Evolutionary conservation across 1,284 basidiomycete genomes (phyloP), one percentile per base, ranked within the genome.

Genomic region (Fomes fomentarius): DNA sequence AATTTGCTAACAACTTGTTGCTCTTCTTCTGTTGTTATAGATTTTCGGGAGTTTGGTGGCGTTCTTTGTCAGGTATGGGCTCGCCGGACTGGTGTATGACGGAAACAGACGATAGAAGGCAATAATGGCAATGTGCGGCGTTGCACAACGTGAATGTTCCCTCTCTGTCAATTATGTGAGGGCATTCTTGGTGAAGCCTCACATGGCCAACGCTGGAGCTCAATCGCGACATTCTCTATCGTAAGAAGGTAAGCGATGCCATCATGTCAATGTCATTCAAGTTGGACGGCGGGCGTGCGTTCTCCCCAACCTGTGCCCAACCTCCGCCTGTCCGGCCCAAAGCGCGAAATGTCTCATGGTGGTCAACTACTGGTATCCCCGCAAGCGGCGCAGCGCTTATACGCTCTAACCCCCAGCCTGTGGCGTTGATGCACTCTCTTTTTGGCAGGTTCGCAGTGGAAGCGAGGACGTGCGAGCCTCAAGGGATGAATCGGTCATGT

Each of bases 31-130:
- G 28, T 39, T 35, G 25, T 40, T 54, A 21, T 50, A 58, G 59
- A 54, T 58, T 39, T 57, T 48, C 34, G 89, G 93, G 46, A 96
- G 91, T 68, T 68, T 83, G 5, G 54, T 91, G 6, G 94, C 92
- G 7, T 96, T 96, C 68, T 76, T 81, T 25, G 82, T 96, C 31
- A 80, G 95, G 63, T 97, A 98, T 66, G 94, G 93, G 6, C 77
- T 95, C 15, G 92, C 93, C 6, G 84, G 89, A 45, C 76, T 95
- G 50, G 82, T 96, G 40, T 97, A 96, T 67, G 94, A 96, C 66
- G 93, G 92, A 7, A 92, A 94, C 74, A 79, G 93, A 68, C 77
- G 92, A 69, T 94, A 65, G 57, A 30, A 14, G 30, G 25, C 41
- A 43, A 43, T 3, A n/a, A n/a, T n/a, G n/a, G n/a, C n/a, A n/a